These are phyloP conservation scores for Nicotiana paniculata DNA, from an alignment of 257 asterid species.

Conservation along the genomic window DNA sequence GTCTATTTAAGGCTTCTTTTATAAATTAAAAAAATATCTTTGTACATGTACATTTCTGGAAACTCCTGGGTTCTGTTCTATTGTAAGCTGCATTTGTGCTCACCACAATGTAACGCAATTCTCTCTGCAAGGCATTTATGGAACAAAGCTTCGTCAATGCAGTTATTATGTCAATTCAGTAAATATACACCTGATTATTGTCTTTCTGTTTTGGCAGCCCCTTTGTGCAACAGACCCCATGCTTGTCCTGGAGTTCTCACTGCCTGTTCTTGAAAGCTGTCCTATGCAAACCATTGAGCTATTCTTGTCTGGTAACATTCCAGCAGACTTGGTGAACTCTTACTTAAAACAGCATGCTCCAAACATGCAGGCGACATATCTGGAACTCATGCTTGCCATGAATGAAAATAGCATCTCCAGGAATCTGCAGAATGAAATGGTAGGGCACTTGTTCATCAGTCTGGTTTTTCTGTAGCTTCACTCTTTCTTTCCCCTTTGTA, in stretches of 20 bases:
- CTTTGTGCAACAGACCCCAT: slow-evolving; percentile 84
- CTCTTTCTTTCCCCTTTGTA: slow-evolving; percentile 2
- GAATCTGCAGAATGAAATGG: slow-evolving; percentile 98
- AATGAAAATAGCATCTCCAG: slow-evolving; percentile 75
- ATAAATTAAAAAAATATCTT: not conserved
- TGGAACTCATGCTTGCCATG: slow-evolving; percentile 94
- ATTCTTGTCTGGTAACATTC: slow-evolving; percentile 93
- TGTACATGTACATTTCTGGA: not conserved
- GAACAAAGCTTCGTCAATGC: not conserved
- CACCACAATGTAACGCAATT: not conserved
- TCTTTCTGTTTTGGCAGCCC: slow-evolving; percentile 51
- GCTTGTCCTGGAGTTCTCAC: slow-evolving; percentile 93
- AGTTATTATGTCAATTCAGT: not conserved
- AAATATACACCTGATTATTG: not conserved
- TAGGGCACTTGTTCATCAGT: slow-evolving; percentile 22
- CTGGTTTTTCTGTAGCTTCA: slow-evolving; percentile 16
- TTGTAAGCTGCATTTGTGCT: not conserved
- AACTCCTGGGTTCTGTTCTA: not conserved
- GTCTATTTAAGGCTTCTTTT: not conserved
- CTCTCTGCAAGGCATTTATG: not conserved
- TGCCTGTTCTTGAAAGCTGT: slow-evolving; percentile 92
- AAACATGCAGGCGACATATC: slow-evolving; percentile 81
- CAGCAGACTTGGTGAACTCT: slow-evolving; percentile 88
- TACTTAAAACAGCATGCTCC: slow-evolving; percentile 96
- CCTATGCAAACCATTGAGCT: slow-evolving; percentile 89